Conservation (phyloP, 805 yeast species). For the Suhomyces sp. region DNA sequence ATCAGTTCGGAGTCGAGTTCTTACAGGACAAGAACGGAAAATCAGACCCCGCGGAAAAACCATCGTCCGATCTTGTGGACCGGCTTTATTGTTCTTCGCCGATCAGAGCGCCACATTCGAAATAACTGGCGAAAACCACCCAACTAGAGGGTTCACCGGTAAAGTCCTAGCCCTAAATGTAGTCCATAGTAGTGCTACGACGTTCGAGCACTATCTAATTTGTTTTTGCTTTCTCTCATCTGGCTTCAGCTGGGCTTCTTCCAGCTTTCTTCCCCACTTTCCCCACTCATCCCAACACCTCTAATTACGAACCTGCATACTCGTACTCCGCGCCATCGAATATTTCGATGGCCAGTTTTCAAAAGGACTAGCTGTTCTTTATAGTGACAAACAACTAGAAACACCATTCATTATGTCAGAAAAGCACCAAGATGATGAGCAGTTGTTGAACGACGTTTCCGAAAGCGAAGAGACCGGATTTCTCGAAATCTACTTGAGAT, state of each 20-base stretch:
- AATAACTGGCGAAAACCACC: too few species aligned
- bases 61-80: background rate
- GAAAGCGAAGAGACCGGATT: constrained; percentile 26
- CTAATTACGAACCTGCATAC: background rate
- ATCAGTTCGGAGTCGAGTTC: too few species aligned
- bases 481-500: constrained; percentile 65
- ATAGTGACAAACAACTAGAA: background rate
- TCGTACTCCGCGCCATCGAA: background rate
- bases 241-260: background rate
- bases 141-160: too few species aligned
- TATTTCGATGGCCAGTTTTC: background rate
- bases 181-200: too few species aligned
- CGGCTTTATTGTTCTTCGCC: background rate
- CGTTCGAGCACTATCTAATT: too few species aligned
- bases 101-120: too few species aligned
- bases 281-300: background rate
- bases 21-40: background rate
- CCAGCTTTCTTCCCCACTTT: background rate
- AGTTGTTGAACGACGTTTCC: constrained; percentile 20
- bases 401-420: background rate
- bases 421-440: constrained; percentile 10
- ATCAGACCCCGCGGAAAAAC: background rate
- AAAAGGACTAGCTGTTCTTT: background rate
- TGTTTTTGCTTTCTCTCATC: background rate
- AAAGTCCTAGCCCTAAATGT: too few species aligned